A percentile compares a stretch with the other conserved stretches of the same genome.
These are phyloP conservation scores for Leccinum longicurvipes DNA, from an alignment of 768 basidiomycete genomes.

Conservation along the genomic window DNA sequence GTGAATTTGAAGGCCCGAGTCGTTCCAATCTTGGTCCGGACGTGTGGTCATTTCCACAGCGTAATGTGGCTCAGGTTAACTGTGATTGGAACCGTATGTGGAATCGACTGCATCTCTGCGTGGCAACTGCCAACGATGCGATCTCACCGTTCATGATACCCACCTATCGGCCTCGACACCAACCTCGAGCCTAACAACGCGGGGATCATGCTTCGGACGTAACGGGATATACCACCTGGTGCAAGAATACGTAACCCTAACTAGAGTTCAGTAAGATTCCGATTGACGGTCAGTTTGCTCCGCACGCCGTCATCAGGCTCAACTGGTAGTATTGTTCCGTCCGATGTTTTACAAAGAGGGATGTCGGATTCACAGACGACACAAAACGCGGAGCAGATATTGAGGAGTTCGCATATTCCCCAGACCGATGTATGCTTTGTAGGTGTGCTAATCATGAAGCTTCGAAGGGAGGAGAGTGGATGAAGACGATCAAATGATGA, in stretches of 20 bases:
- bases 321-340: slow-evolving; percentile 34
- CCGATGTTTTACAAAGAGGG: slow-evolving; percentile 17
- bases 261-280: not conserved
- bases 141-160: no score
- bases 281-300: not conserved
- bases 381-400: slow-evolving; percentile 20
- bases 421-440: not conserved
- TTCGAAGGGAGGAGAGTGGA: slow-evolving; percentile 44
- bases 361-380: slow-evolving; percentile 21
- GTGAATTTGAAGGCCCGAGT: slow-evolving; percentile 1
- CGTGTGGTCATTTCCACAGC: slow-evolving; percentile 1
- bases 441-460: slow-evolving; percentile 47
- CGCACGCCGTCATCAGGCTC: slow-evolving; percentile 42
- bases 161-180: no score
- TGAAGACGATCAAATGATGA: slow-evolving; percentile 53
- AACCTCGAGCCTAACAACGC: slow-evolving; percentile 30
- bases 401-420: slow-evolving; percentile 18
- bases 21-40: slow-evolving; percentile 1
- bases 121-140: not conserved
- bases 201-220: slow-evolving; percentile 27
- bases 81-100: not conserved
- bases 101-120: not conserved
- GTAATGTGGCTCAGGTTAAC: slow-evolving; percentile 3
- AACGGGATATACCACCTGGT: slow-evolving; percentile 31
- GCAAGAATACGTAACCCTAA: slow-evolving; percentile 11